Base-by-base conservation (phyloP, 371 early-diverging fungal genomes). In the Mucor irregularis region DNA sequence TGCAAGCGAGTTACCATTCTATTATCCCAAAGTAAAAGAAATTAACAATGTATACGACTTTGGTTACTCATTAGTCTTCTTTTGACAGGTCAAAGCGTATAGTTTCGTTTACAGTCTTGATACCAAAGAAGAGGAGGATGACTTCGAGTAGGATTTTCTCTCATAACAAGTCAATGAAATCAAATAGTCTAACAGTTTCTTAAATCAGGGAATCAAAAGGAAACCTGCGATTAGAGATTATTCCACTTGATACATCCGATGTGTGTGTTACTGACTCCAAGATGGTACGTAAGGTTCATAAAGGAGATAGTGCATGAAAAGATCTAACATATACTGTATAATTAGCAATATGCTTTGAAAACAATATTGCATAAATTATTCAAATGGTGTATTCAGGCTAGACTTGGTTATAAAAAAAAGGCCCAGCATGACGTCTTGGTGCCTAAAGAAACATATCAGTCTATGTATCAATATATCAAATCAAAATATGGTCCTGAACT, bases 361-460 rank as follows among this genome's bases (percentile, higher is more conserved):
- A 82, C 81, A 16, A 66, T 92, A 34, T 68, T 89, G 34, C 87
- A 85, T 54, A 84, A 83, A 50, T 64, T 91, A 7, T 90, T 78
- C 69, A 91, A 91, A 56, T 91, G 92, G 92, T 87, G 87, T 21
- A 81, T 84, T 25, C 89, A 87, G 40, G 73, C 81, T 14, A 67
- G 83, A 16, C 65, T 85, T n/a, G 93, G 92, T 0, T 91, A 90
- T 55, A 80, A 82, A 46, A 90, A 90, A 61, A 80, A 84, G 24
- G 83, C 84, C 7, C 70, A 76, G 21, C 89, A 89, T 64, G 92
- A 93, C 58, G 62, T 85, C 10, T 48, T 91, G 26, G 85, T 92
- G 5, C 74, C 82, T 16, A 87, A 91, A 58, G 88, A 86, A 11
- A 61, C 59, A 7, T 93, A 90, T 57, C 58, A 74, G 22, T 58